phyloP scores from a whole-genome alignment of 495 filamentous ascomycete genomes.

The Aspergillus kassunensis region DNA sequence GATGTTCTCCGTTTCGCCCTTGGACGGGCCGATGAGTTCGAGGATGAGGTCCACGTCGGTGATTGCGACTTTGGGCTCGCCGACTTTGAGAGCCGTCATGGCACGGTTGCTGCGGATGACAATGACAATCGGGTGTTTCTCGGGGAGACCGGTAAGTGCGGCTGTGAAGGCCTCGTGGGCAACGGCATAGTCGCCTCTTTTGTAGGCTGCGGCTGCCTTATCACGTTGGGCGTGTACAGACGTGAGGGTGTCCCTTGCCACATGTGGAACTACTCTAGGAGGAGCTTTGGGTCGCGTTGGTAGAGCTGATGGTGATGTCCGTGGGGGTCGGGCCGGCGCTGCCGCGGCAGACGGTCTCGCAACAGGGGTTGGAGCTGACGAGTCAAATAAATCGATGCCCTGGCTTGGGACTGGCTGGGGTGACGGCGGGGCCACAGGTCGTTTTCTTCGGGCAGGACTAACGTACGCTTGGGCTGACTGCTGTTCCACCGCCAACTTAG shows the following conservation, averaged over 20 bases:
- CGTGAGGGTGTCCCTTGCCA: constrained; percentile 64
- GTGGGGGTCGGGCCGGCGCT: constrained; percentile 28
- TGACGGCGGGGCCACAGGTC: constrained; percentile 45
- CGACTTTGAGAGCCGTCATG: constrained; percentile 81
- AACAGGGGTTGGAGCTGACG: constrained; percentile 32
- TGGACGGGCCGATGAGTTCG: constrained; percentile 70
- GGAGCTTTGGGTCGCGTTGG: constrained; percentile 49
- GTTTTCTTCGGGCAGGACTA: constrained; percentile 80
- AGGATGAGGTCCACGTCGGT: constrained; percentile 78
- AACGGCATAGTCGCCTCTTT: constrained; percentile 83
- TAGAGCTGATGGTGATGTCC: constrained; percentile 26
- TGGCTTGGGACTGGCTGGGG: constrained; percentile 32
- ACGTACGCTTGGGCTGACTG: constrained; percentile 82
- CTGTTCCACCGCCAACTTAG: constrained; percentile 71
- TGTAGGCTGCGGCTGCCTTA: constrained; percentile 82
- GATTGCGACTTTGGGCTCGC: constrained; percentile 80
- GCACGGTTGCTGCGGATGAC: constrained; percentile 88
- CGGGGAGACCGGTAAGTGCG: constrained; percentile 69
- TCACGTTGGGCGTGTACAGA: constrained; percentile 71
- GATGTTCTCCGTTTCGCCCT: constrained; percentile 75
- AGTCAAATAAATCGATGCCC: constrained; percentile 57
- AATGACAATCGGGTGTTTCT: constrained; percentile 79
- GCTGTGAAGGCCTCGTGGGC: constrained; percentile 79
- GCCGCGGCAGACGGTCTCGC: constrained; percentile 25
- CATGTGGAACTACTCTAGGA: constrained; percentile 60